These are phyloP conservation scores for Erysiphe pulchra DNA, from an alignment of 2,329 filamentous ascomycete species.

Conservation along the genomic window DNA sequence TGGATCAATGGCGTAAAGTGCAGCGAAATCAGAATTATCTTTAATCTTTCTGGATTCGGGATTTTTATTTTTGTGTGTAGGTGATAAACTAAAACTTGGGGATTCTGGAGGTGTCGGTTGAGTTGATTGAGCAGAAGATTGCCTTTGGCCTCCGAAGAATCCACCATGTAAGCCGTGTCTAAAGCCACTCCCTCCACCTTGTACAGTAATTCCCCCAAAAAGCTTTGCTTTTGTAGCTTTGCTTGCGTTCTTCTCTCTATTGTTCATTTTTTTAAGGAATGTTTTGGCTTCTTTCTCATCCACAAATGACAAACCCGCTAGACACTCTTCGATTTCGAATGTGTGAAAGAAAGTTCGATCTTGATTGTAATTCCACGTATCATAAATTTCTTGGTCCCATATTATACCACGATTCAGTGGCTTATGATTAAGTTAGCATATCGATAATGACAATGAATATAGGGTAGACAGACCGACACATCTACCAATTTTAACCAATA, in stretches of 20 bases:
- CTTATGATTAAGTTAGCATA: constrained; percentile 18
- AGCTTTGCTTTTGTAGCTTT: constrained; percentile 61
- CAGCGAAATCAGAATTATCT: constrained; percentile 29
- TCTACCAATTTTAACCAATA: constrained; percentile 97
- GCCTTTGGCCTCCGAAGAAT: constrained; percentile 31
- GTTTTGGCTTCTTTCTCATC: constrained; percentile 96
- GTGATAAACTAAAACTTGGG: constrained; percentile 19
- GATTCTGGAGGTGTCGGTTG: constrained; percentile 27
- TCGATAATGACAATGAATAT: not conserved
- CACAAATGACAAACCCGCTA: constrained; percentile 73
- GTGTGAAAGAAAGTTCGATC: constrained; percentile 95
- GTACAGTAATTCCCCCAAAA: constrained; percentile 29
- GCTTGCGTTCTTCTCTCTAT: constrained; percentile 83
- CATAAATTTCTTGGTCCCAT: constrained; percentile 96
- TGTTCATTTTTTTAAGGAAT: constrained; percentile 93
- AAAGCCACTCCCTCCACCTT: constrained; percentile 15
- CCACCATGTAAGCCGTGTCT: constrained; percentile 28
- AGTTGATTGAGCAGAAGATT: constrained; percentile 24
- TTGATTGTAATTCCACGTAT: constrained; percentile 84
- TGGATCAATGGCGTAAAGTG: constrained; percentile 37
- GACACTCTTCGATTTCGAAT: constrained; percentile 81
- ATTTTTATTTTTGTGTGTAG: constrained; percentile 12
- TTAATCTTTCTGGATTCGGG: constrained; percentile 23
- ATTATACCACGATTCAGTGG: constrained; percentile 61
- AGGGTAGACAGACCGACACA: constrained; percentile 44